Evolutionary conservation across 805 yeast species (phyloP).

Genomic region (Saccharomycopsis fodiens): DNA sequence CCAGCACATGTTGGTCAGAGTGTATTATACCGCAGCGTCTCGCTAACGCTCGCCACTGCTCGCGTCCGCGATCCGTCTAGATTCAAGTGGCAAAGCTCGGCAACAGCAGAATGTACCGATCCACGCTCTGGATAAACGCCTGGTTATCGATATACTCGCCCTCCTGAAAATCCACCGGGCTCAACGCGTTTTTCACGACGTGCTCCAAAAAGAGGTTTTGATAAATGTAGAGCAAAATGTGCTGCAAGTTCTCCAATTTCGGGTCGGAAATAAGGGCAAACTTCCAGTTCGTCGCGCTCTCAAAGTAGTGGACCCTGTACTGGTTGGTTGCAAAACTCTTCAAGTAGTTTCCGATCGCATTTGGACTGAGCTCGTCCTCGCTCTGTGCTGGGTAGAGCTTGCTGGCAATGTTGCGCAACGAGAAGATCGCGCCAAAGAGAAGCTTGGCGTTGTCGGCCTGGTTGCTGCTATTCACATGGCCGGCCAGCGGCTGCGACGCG

Average conservation of each 20-base stretch:
- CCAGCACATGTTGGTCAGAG: too few relatives aligned
- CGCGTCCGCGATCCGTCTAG: too few relatives aligned
- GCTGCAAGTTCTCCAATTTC: constrained; percentile 44
- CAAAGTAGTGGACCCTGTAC: constrained; percentile 73
- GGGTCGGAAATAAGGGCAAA: constrained; percentile 70
- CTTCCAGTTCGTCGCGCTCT: constrained; percentile 71
- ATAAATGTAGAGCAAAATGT: constrained; percentile 51
- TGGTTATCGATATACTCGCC: constrained; percentile 48
- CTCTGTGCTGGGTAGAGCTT: constrained; percentile 29
- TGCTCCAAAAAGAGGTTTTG: constrained; percentile 48
- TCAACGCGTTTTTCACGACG: constrained; percentile 53
- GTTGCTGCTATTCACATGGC: constrained; percentile 44
- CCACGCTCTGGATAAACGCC: constrained; percentile 49
- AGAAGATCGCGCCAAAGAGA: constrained; percentile 77
- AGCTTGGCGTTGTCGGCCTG: constrained; percentile 70
- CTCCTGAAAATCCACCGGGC: constrained; percentile 51
- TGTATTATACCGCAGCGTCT: too few relatives aligned
- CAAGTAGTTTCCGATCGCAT: constrained; percentile 29
- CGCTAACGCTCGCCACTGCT: too few relatives aligned
- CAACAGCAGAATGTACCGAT: constrained; percentile 30
- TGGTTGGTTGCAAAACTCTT: constrained; percentile 61
- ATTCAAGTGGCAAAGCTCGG: constrained; percentile 15
- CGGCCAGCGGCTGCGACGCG: constrained; percentile 22
- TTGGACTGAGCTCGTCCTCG: constrained; percentile 3
- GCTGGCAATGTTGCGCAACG: constrained; percentile 69